These are phyloP conservation scores for Agrocybe pediades DNA, from an alignment of 768 basidiomycete species.

Conservation along the genomic window DNA sequence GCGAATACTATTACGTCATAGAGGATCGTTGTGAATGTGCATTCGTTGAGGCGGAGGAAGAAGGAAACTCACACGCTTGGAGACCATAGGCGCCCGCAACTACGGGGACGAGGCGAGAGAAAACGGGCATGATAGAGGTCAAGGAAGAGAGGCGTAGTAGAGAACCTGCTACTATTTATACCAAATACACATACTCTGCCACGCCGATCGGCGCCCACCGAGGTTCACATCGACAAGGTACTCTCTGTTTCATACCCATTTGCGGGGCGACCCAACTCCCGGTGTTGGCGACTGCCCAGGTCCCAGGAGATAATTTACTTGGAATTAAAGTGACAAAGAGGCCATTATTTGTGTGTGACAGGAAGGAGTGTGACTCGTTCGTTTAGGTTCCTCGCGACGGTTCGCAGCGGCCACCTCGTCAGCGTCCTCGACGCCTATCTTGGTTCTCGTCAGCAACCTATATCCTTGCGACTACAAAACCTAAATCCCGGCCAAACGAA, in stretches of 20 bases:
- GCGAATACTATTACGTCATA: conserved; percentile 58
- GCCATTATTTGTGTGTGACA: conserved; percentile 20
- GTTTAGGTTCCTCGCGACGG: conserved; percentile 17
- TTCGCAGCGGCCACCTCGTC: conserved; percentile 19
- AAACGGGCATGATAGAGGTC: conserved; percentile 42
- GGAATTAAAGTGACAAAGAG: too few species aligned
- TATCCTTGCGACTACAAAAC: neutral
- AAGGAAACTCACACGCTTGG: conserved; percentile 42
- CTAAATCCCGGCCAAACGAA: neutral
- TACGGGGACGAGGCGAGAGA: conserved; percentile 55
- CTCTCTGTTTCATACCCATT: too few species aligned
- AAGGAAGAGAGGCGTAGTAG: neutral
- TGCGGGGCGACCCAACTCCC: neutral
- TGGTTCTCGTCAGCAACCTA: neutral
- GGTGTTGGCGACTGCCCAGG: neutral
- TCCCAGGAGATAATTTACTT: too few species aligned
- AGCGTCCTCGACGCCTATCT: conserved; percentile 15
- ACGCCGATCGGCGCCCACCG: neutral
- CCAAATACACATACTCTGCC: neutral
- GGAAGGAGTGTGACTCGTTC: conserved; percentile 16
- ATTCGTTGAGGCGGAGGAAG: neutral
- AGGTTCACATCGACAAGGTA: neutral
- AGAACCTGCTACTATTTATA: conserved; percentile 8
- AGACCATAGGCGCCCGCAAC: conserved; percentile 51
- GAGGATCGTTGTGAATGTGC: neutral